Evolutionary conservation across 306 rosid species (phyloP), one percentile per base, ranked within the genome.

Genomic region (Quercus berberidifolia): DNA sequence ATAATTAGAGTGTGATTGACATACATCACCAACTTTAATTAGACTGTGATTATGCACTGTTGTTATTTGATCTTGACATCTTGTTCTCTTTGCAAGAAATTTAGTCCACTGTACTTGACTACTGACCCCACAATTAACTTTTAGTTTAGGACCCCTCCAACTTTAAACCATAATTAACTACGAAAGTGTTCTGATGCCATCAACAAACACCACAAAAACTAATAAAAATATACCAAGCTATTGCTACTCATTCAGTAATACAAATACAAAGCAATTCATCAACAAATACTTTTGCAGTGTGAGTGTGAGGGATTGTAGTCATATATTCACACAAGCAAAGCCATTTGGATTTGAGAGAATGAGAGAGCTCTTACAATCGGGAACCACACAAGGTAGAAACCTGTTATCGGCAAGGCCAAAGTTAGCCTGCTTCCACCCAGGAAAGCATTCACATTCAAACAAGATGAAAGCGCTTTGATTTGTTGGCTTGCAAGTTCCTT

Each of bases 321-420:
- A 52, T 49, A 46, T 49, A 10, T 49, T 49, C 54, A 12, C 54
- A 5, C 65, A n/a, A 2, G 25, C 13, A 26, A n/a, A 23, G 12
- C 26, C 6, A 59, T 10, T 26, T 18, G 23, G 11, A 31, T 17
- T 65, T 18, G 69, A 8, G 55, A 67, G 58, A 81, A 69, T 31
- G 60, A 52, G 14, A 9, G 67, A 71, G 59, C 26, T 31, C 87
- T 87, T 82, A 91, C 99, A 95, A 54, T 93, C 80, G 79, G 99
- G 99, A 80, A 91, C 74, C 7, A 90, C 87, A 80, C 98, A 95
- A 76, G 98, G 99, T 20, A 95, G 91, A 86, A 90, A 95, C 77
- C 84, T 89, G 54, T 46, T 11, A 23, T 79, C 69, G 58, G 80
- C 81, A 64, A 71, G 52, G n/a, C 76, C 64, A 82, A 78, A 83